A percentile compares a stretch with the other conserved stretches of the same genome.
These are phyloP conservation scores for Ophiosphaerella korrae DNA, from an alignment of 2,329 filamentous ascomycete genomes.

Conservation along the genomic window DNA sequence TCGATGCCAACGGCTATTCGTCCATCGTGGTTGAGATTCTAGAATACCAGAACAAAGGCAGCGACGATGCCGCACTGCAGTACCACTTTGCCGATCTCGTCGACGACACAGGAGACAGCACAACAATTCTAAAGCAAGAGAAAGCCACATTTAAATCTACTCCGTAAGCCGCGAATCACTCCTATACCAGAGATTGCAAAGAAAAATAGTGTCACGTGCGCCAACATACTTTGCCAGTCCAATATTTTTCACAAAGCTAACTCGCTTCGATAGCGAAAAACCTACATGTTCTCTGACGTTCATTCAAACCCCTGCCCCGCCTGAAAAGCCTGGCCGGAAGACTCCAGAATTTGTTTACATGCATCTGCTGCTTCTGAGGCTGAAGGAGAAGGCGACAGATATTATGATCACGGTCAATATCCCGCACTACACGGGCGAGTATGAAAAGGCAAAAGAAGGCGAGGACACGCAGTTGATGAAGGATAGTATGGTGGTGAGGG, in stretches of 20 bases:
- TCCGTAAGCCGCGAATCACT: too few species aligned
- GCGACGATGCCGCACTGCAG: constrained; percentile 68
- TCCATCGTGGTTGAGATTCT: constrained; percentile 90
- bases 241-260: too few species aligned
- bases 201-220: too few species aligned
- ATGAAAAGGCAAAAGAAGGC: constrained; percentile 73
- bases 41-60: constrained; percentile 73
- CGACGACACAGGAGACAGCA: constrained; percentile 40
- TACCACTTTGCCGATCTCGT: constrained; percentile 58
- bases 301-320: constrained; percentile 53
- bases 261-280: constrained; percentile 40
- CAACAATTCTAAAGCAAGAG: constrained; percentile 41
- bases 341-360: constrained; percentile 69
- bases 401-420: constrained; percentile 87
- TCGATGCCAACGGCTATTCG: constrained; percentile 81
- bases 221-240: too few species aligned
- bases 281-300: constrained; percentile 74
- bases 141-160: constrained; percentile 30
- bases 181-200: too few species aligned
- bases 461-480: constrained; percentile 63
- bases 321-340: constrained; percentile 30
- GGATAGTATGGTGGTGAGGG: constrained; percentile 64
- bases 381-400: constrained; percentile 78
- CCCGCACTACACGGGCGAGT: constrained; percentile 77
- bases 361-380: constrained; percentile 75